Evolutionary conservation across 2,329 filamentous ascomycete genomes (phyloP), one percentile per base, ranked within the genome.

Genomic region (Colletotrichum sp.): DNA sequence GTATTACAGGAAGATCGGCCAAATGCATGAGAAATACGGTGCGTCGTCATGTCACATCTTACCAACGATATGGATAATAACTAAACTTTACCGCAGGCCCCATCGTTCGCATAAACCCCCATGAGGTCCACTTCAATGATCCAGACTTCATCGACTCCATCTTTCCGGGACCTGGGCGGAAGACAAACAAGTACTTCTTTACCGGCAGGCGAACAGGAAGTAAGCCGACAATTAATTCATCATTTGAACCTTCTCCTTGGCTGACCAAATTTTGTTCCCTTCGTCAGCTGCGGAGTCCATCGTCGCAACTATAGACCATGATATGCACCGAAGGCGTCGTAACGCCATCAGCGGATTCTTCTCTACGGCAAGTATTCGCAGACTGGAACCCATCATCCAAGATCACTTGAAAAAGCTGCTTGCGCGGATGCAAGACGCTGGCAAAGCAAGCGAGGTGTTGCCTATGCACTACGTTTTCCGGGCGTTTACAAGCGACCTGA

Each of bases 281-380:
- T 88, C 80, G 78, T 87, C 87, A 34, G 79, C 79, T 5, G 68
- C 78, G 3, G 80, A 83, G 28, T 83, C 81, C 6, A 63, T 63
- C 30, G 59, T 63, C n/a, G 27, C 59, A n/a, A 63, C 59, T n/a
- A 36, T 32, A n/a, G 27, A 63, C n/a, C 59, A 63, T 32, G 30
- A 63, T 22, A 30, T 25, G 12, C 59, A 63, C n/a, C 59, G 59
- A n/a, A 30, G n/a, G 74, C 90, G 88, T 77, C 89, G 91, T 1
- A 85, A 81, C 2, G 83, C 77, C 2, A 83, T 89, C 79, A 2
- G 85, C 88, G 25, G 25, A 9, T 32, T 67, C 64, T 44, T 67
- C 6, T 83, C 82, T 15, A 90, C 81, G 34, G 59, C 59, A 2
- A 63, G 59, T 30, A 32, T 63, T 32, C 59, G 30, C 30, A 30